Base-by-base conservation (phyloP, 2,329 filamentous ascomycete species). In the Alternaria postmessia region DNA sequence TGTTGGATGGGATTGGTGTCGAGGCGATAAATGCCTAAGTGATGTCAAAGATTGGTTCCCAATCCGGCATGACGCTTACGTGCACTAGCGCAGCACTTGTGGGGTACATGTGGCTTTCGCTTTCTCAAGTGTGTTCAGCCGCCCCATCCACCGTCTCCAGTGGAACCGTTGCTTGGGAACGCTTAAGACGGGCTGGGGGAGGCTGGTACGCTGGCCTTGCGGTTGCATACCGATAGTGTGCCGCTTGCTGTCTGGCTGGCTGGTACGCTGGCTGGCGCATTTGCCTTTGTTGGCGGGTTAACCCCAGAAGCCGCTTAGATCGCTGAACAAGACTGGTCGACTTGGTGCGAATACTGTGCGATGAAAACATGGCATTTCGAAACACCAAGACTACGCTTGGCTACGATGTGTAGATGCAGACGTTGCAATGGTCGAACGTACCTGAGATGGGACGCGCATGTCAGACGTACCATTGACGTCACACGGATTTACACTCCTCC, bases 41-140 rank as follows among this genome's bases (percentile, higher is more conserved):
- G 57, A 63, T 65, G 57, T 66, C 62, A 65, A 62, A 61, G 65
- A 63, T 68, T 48, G 51, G 36, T 51, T 63, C 64, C 53, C 44
- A 34, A 64, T 64, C 46, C 36, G 59, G 57, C 36, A 41, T 42
- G 47, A 57, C 58, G 62, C 65, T 63, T 63, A 59, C 47, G 32
- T 47, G 18, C 54, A 22, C 59, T 66, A 65, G 62, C 39, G 64
- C 51, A 57, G 20, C 38, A 51, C 58, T 49, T 68, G 56, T 66
- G 65, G 59, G 54, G 62, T 66, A 63, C 54, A 30, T 60, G 62
- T 63, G 55, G 65, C 64, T 61, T 54, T 60, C 44, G 56, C 49
- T 48, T 51, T 41, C 42, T 2, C 22, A 38, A 51, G 38, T 54
- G 36, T 42, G 58, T 54, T 61, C 65, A 66, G 59, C 61, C 61